phyloP scores from a whole-genome alignment of 2,329 filamentous ascomycete species.

The Beauveria varroae region DNA sequence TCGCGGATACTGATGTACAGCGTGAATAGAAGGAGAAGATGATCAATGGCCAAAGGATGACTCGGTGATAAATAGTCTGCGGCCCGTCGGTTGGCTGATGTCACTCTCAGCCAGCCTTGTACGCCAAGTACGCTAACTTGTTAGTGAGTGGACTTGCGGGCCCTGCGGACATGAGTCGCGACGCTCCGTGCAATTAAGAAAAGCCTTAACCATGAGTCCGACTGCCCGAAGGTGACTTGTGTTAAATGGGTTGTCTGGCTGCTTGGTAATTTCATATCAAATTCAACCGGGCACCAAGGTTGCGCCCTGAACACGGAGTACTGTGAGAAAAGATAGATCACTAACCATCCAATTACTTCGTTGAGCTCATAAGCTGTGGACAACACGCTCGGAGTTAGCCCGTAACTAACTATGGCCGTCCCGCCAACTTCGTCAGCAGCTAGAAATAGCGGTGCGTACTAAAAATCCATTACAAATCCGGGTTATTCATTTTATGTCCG shows the following conservation, averaged over 20 bases:
- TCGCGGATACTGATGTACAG: not conserved
- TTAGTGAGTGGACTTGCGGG: constrained; percentile 4
- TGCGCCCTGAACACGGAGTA: too few species aligned
- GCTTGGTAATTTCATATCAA: not conserved
- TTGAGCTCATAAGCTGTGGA: too few species aligned
- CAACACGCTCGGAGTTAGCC: not conserved
- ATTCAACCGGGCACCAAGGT: not conserved
- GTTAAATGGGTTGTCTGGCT: too few species aligned
- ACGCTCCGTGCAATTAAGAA: not conserved
- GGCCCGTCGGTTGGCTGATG: constrained; percentile 14
- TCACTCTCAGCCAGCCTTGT: constrained; percentile 16
- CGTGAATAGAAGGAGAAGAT: not conserved
- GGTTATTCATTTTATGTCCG: not conserved
- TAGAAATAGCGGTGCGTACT: not conserved
- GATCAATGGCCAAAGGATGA: not conserved
- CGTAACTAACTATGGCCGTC: too few species aligned
- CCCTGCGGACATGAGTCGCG: constrained; percentile 3
- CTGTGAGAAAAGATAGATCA: too few species aligned
- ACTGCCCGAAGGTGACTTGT: not conserved
- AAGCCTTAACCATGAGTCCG: not conserved
- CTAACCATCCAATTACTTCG: too few species aligned
- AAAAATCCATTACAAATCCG: not conserved
- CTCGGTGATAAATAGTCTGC: not conserved
- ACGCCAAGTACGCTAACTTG: not conserved
- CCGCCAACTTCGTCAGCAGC: not conserved